Conservation (phyloP, 2,329 filamentous ascomycete species). For the Cryphonectria radicalis region DNA sequence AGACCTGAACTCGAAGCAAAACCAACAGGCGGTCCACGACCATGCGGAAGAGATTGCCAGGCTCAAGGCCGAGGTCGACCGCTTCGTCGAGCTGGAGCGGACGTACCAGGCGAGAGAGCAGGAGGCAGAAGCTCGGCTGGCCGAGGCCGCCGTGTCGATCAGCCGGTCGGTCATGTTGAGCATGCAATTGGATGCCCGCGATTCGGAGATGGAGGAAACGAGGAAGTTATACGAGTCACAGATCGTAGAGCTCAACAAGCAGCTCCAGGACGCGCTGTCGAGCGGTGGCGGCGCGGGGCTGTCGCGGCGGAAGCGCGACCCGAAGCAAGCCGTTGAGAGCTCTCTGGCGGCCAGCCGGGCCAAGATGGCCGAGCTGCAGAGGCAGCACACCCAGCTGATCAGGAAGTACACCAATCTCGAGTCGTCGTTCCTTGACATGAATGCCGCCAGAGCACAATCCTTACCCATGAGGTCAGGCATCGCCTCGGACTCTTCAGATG, state of each 20-base stretch:
- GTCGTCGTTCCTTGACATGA: conserved; percentile 53
- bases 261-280: conserved; percentile 46
- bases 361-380: conserved; percentile 58
- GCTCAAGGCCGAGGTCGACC: conserved; percentile 62
- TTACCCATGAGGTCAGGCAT: conserved; percentile 24
- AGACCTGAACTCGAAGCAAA: conserved; percentile 66
- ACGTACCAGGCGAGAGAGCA: conserved; percentile 68
- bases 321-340: conserved; percentile 46
- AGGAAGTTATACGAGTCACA: conserved; percentile 53
- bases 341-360: conserved; percentile 56
- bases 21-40: conserved; percentile 65
- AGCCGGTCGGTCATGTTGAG: conserved; percentile 62
- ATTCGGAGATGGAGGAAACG: conserved; percentile 51
- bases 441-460: conserved; percentile 29
- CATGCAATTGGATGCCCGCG: conserved; percentile 58
- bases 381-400: conserved; percentile 53
- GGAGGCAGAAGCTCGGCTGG: conserved; percentile 59
- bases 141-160: conserved; percentile 62
- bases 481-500: conserved; percentile 38
- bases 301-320: conserved; percentile 34
- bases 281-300: conserved; percentile 24
- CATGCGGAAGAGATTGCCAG: conserved; percentile 64
- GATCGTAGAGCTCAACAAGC: conserved; percentile 50
- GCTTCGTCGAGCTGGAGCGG: conserved; percentile 63
- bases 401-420: conserved; percentile 58